A percentile compares a stretch with the other conserved stretches of the same genome.
These are phyloP conservation scores for Botrytis cinerea DNA, from an alignment of 2,329 filamentous ascomycete species.

Conservation along the genomic window DNA sequence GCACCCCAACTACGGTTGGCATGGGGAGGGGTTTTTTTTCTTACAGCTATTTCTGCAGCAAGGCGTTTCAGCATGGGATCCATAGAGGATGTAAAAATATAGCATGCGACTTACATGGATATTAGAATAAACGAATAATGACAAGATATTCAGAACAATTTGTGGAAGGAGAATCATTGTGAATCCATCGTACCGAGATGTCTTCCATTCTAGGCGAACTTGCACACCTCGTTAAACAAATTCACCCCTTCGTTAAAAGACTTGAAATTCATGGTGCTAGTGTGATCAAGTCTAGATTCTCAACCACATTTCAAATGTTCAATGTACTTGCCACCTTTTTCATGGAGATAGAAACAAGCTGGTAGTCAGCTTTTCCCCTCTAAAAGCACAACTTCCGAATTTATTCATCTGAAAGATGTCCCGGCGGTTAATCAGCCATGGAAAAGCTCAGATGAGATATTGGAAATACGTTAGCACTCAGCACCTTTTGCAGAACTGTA, in stretches of 20 bases:
- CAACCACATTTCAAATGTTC: neutral
- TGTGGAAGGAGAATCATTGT: neutral
- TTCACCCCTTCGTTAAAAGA: neutral
- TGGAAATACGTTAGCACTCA: neutral
- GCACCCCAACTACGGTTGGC: neutral
- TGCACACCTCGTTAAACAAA: neutral
- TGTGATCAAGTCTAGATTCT: neutral
- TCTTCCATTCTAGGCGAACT: neutral
- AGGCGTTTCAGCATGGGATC: neutral
- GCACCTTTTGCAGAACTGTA: neutral
- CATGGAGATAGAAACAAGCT: neutral
- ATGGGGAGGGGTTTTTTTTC: neutral
- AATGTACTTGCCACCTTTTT: neutral
- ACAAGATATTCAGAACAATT: neutral
- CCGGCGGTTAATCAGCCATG: neutral
- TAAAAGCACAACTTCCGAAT: fast-evolving
- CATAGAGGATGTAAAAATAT: neutral
- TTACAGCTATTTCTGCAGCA: neutral
- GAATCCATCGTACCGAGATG: too few relatives aligned
- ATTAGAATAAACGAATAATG: neutral
- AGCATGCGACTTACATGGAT: neutral
- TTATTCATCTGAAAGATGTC: neutral
- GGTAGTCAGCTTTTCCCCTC: neutral
- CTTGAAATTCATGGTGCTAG: neutral
- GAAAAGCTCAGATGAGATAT: neutral